phyloP scores from a whole-genome alignment of 2,329 filamentous ascomycete species.

The Bipolaris gigantea region DNA sequence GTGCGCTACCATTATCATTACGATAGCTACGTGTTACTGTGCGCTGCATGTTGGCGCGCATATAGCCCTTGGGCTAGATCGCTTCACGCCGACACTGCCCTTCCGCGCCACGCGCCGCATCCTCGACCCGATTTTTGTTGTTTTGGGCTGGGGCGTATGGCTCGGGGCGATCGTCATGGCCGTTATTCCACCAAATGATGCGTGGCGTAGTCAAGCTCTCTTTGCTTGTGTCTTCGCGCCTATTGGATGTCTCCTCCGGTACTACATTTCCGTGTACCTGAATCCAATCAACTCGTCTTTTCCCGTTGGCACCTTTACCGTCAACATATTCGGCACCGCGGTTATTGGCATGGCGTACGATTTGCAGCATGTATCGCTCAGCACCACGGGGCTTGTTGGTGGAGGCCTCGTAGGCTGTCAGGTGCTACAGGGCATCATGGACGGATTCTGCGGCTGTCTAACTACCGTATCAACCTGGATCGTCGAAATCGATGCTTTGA shows the following conservation, averaged over 20 bases:
- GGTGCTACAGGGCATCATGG: constrained; percentile 51
- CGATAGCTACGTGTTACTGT: constrained; percentile 68
- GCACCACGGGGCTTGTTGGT: constrained; percentile 49
- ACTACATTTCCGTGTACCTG: constrained; percentile 70
- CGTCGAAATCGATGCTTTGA: constrained; percentile 47
- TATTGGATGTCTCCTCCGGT: constrained; percentile 73
- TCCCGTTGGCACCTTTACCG: constrained; percentile 81
- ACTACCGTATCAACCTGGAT: constrained; percentile 55
- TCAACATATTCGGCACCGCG: constrained; percentile 76
- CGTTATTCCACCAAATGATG: constrained; percentile 67
- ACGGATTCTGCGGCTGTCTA: constrained; percentile 53
- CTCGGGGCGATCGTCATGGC: constrained; percentile 72
- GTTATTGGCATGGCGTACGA: constrained; percentile 78
- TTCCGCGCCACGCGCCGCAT: constrained; percentile 60
- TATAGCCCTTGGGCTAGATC: constrained; percentile 65
- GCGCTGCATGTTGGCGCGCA: constrained; percentile 75
- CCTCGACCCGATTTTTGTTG: constrained; percentile 64
- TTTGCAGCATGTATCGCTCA: constrained; percentile 65
- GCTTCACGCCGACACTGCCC: constrained; percentile 62
- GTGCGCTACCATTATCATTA: constrained; percentile 72
- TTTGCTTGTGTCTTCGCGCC: constrained; percentile 85
- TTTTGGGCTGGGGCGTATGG: constrained; percentile 76
- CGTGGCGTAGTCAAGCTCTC: constrained; percentile 74
- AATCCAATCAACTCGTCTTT: constrained; percentile 70
- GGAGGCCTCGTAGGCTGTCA: constrained; percentile 49